Evolutionary conservation across 805 yeast genomes (phyloP).

Genomic region (Lipomyces orientalis): DNA sequence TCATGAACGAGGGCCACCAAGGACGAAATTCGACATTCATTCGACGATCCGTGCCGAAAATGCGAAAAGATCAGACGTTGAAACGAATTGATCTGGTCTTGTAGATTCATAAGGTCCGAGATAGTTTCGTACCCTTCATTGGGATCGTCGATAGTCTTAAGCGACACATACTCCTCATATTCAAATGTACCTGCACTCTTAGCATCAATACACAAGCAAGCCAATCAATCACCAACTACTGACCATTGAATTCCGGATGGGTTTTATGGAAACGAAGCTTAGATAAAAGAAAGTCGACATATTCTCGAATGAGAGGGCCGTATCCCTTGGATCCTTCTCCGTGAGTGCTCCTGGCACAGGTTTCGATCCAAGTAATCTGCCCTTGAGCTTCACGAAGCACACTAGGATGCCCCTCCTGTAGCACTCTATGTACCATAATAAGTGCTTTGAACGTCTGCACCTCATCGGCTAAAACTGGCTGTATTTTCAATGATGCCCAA

Average conservation of each 20-base stretch:
- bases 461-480: slow-evolving; percentile 81
- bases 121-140: slow-evolving; percentile 89
- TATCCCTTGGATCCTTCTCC: slow-evolving; percentile 58
- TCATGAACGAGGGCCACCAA: slow-evolving; percentile 90
- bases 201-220: not conserved
- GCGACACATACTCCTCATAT: slow-evolving; percentile 90
- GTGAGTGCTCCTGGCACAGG: slow-evolving; percentile 61
- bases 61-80: slow-evolving; percentile 78
- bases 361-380: slow-evolving; percentile 77
- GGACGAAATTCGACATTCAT: slow-evolving; percentile 82
- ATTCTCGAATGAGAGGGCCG: slow-evolving; percentile 76
- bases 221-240: not conserved
- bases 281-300: slow-evolving; percentile 68
- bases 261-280: slow-evolving; percentile 80
- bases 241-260: slow-evolving; percentile 88
- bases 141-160: slow-evolving; percentile 87
- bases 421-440: slow-evolving; percentile 83
- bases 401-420: slow-evolving; percentile 97
- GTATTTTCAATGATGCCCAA: slow-evolving; percentile 80
- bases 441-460: slow-evolving; percentile 85
- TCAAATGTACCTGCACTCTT: slow-evolving; percentile 64
- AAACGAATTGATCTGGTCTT: slow-evolving; percentile 80
- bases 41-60: slow-evolving; percentile 60
- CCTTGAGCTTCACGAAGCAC: slow-evolving; percentile 79
- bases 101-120: slow-evolving; percentile 81